Evolutionary conservation across 2,329 filamentous ascomycete genomes (phyloP).

Genomic region (Metarhizium humberi): DNA sequence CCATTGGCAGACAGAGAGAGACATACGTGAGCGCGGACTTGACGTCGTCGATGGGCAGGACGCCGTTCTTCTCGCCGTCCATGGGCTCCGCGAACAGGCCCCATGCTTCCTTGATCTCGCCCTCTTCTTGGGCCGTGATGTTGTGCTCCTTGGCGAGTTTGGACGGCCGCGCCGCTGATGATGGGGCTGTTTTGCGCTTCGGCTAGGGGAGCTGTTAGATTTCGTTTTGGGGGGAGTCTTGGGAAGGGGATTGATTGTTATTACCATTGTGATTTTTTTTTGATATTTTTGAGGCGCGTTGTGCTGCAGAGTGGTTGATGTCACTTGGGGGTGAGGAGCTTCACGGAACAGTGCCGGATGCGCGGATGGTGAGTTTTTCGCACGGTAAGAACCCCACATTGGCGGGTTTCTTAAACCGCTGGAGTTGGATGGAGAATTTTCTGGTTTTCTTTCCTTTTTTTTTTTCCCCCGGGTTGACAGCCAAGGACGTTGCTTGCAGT

Average conservation of each 20-base stretch:
- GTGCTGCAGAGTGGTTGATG: not conserved
- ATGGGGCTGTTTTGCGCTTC: conserved; percentile 36
- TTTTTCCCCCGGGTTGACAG: no score
- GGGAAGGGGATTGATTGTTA: not conserved
- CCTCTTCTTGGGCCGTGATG: conserved; percentile 73
- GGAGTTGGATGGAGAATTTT: not conserved
- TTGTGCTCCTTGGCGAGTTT: conserved; percentile 91
- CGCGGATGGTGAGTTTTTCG: not conserved
- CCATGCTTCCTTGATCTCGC: conserved; percentile 87
- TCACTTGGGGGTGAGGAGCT: not conserved
- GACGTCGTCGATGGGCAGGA: conserved; percentile 58
- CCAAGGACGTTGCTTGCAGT: no score
- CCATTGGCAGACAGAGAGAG: not conserved
- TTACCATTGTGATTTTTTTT: not conserved
- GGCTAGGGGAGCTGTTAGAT: conserved; percentile 15
- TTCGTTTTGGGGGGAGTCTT: no score
- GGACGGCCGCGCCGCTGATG: conserved; percentile 49
- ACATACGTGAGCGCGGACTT: conserved; percentile 64
- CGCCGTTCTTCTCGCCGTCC: conserved; percentile 62
- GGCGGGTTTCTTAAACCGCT: not conserved
- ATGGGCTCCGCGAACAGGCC: conserved; percentile 66
- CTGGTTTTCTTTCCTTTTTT: not conserved
- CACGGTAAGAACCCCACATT: not conserved
- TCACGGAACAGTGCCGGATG: not conserved
- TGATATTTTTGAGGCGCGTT: no score